phyloP scores from a whole-genome alignment of 768 basidiomycete genomes.

The Termitomyces sp. region DNA sequence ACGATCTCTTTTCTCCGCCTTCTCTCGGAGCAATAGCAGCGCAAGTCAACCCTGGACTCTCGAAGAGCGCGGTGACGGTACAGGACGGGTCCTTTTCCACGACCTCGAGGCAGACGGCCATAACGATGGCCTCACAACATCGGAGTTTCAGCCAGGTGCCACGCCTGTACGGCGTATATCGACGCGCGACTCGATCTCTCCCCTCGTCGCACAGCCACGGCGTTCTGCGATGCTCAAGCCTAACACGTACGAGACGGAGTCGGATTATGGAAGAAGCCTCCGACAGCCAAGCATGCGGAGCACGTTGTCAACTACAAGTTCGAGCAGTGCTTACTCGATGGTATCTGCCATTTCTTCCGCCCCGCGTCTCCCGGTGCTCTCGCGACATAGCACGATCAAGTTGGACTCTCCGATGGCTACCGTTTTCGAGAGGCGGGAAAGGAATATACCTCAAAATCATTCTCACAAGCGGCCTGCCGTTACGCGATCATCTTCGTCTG shows the following conservation, averaged over 20 bases:
- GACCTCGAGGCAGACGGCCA: conserved; percentile 15
- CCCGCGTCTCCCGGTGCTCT: conserved; percentile 13
- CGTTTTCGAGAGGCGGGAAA: conserved; percentile 7
- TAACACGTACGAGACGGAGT: conserved; percentile 1
- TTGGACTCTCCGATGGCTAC: conserved; percentile 1
- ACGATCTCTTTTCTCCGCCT: conserved; percentile 4
- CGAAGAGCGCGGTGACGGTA: conserved; percentile 35
- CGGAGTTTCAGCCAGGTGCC: background rate
- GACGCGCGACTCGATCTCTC: conserved; percentile 13
- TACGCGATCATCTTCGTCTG: conserved; percentile 13
- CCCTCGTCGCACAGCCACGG: conserved; percentile 14
- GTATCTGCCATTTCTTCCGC: conserved; percentile 14
- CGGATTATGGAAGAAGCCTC: background rate
- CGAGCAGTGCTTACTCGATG: conserved; percentile 23
- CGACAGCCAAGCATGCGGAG: conserved; percentile 6
- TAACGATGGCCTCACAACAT: background rate
- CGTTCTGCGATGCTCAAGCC: conserved; percentile 12
- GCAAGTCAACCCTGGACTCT: conserved; percentile 32
- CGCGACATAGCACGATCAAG: conserved; percentile 15
- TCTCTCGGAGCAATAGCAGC: conserved; percentile 13
- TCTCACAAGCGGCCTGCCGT: background rate
- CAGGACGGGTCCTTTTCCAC: conserved; percentile 34
- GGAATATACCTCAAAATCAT: background rate
- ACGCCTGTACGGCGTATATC: conserved; percentile 6
- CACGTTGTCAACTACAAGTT: conserved; percentile 17